Evolutionary conservation across 2,329 filamentous ascomycete species (phyloP).

Genomic region (Colletotrichum euphorbiae): DNA sequence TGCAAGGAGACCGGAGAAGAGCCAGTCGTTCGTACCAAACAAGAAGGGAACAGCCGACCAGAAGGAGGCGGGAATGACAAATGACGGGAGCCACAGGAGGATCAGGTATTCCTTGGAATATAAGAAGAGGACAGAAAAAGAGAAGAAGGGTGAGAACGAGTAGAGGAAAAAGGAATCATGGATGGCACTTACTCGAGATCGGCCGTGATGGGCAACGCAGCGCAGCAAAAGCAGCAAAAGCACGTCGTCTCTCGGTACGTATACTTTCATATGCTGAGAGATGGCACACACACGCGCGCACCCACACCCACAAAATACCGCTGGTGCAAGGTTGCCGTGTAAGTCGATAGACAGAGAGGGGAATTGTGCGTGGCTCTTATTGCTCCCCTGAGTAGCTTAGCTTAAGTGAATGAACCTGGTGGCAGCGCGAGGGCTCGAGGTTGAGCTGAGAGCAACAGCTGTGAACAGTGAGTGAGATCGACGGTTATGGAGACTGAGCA

Average conservation of each 20-base stretch:
- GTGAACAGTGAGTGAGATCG: not conserved
- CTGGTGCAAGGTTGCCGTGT: conserved; percentile 10
- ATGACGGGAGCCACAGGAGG: conserved; percentile 19
- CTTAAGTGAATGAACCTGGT: too few relatives aligned
- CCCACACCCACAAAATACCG: not conserved
- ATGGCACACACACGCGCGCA: not conserved
- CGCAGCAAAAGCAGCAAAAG: conserved; percentile 9
- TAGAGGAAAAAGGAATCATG: conserved; percentile 34
- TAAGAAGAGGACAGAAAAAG: not conserved
- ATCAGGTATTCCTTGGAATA: conserved; percentile 2
- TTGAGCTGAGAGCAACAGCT: conserved; percentile 2
- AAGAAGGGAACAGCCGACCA: conserved; percentile 18
- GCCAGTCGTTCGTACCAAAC: conserved; percentile 2
- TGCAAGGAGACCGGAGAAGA: conserved; percentile 32
- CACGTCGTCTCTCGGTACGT: conserved; percentile 18
- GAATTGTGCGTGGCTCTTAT: not conserved
- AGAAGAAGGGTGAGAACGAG: conserved; percentile 18
- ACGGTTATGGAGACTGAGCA: too few relatives aligned
- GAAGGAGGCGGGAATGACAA: conserved; percentile 33
- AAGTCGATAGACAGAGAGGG: conserved; percentile 10
- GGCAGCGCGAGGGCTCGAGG: conserved; percentile 6
- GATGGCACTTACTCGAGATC: conserved; percentile 34
- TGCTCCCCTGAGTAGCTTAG: conserved; percentile 12
- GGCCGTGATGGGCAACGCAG: conserved; percentile 28
- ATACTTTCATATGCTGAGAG: not conserved